Evolutionary conservation across 257 asterid species (phyloP).

Genomic region (Solanum sejunctum): DNA sequence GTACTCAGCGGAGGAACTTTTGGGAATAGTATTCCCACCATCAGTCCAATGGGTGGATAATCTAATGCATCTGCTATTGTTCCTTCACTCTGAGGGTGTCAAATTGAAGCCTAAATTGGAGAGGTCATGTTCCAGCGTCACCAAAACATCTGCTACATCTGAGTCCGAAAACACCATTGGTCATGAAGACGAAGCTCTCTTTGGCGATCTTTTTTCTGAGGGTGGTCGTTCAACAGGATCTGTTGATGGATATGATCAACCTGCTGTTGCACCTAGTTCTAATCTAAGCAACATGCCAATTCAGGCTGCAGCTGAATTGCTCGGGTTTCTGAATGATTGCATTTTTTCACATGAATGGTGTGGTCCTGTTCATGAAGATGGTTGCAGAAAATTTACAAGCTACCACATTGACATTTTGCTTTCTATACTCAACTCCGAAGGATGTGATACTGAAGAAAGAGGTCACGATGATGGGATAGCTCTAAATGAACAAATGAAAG

Average conservation of each 20-base stretch:
- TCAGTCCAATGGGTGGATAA: conserved; percentile 70
- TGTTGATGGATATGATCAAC: conserved; percentile 68
- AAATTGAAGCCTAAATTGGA: conserved; percentile 68
- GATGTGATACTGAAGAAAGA: conserved; percentile 43
- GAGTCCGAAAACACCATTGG: conserved; percentile 66
- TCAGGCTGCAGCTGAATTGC: conserved; percentile 69
- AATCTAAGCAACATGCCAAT: conserved; percentile 58
- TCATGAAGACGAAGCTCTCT: conserved; percentile 94
- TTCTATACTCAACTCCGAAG: conserved; percentile 46
- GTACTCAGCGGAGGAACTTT: conserved; percentile 51
- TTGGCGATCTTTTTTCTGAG: conserved; percentile 98
- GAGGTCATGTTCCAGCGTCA: conserved; percentile 46
- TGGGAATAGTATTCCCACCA: conserved; percentile 53
- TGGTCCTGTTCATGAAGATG: conserved; percentile 45
- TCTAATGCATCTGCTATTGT: conserved; percentile 51
- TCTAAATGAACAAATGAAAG: conserved; percentile 50
- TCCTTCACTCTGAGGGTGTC: conserved; percentile 79
- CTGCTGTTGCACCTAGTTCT: conserved; percentile 39
- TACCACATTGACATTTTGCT: conserved; percentile 53
- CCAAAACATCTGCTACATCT: conserved; percentile 51
- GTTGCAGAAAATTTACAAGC: conserved; percentile 39
- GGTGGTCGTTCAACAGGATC: conserved; percentile 85
- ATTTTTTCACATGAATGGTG: conserved; percentile 74
- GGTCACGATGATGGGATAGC: conserved; percentile 22
- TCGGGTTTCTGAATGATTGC: conserved; percentile 45